phyloP scores from a whole-genome alignment of 495 filamentous ascomycete species.

The Stereocaulon alpinum region DNA sequence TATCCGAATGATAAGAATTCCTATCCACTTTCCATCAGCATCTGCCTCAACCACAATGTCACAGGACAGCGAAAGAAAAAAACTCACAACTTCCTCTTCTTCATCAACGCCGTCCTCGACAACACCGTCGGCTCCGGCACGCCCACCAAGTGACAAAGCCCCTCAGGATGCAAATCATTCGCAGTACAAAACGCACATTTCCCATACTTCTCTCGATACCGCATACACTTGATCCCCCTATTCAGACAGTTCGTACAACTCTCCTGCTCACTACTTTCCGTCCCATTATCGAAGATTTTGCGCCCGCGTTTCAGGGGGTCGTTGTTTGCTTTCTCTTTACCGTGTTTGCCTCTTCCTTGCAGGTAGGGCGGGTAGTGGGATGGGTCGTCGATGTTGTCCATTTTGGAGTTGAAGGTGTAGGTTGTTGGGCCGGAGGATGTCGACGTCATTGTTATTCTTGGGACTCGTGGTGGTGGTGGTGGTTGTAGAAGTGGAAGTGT shows the following conservation, averaged over 20 bases:
- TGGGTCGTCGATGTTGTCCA: constrained; percentile 3
- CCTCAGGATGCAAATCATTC: constrained; percentile 9
- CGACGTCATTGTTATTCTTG: not conserved
- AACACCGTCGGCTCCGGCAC: constrained; percentile 2
- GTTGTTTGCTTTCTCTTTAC: not conserved
- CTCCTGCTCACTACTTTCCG: not conserved
- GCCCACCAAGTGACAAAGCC: constrained; percentile 7
- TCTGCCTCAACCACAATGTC: too few species aligned
- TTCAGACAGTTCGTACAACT: not conserved
- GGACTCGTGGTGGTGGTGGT: not conserved
- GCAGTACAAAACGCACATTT: constrained; percentile 11
- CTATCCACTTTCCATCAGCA: not conserved
- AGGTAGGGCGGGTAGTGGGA: constrained; percentile 1
- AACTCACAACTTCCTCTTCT: constrained; percentile 13
- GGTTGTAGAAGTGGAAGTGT: not conserved
- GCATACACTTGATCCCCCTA: not conserved
- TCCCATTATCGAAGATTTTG: constrained; percentile 6
- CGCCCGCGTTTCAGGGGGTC: constrained; percentile 1
- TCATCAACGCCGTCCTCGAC: not conserved
- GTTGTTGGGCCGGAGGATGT: not conserved
- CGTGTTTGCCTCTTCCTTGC: not conserved
- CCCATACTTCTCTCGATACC: constrained; percentile 5
- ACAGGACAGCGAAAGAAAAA: not conserved
- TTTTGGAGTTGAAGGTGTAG: constrained; percentile 4
- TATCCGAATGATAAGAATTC: not conserved